Base-by-base conservation (phyloP, 2,329 filamentous ascomycete genomes). In the Lecanosticta acicola region DNA sequence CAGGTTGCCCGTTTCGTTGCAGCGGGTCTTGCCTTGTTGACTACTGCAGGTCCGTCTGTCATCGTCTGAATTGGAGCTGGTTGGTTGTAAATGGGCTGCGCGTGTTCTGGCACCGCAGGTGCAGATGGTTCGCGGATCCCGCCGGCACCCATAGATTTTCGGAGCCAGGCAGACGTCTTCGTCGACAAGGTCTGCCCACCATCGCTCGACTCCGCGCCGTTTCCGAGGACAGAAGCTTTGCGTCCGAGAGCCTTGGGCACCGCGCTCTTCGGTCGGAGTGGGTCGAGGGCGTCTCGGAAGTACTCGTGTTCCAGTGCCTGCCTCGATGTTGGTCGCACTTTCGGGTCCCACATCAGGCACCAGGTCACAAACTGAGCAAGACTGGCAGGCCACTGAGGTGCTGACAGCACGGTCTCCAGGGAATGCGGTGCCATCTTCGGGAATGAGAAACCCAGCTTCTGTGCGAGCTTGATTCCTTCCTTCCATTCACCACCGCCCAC, bases 271-370 rank as follows among this genome's bases (percentile, higher is more conserved):
- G 91, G 89, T 45, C 90, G 77, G 43, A 96, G 71, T 11, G 93
- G 93, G 66, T 98, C 93, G 41, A 94, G 81, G 1, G 93, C 93
- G 69, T 97, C 93, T 26, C 77, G 68, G 60, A 98, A 98, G 68
- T 94, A 98, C 57, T 96, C 91, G 66, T 98, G 93, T 32, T 86
- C 85, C 55, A 98, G 72, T n/a, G 93, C 91, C 68, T 98, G 90
- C 0, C 85, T 83, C 1, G 91, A 96, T 3, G 90, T 97, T 36
- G 93, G 93, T 50, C 93, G 80, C 61, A 74, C 82, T 72, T 90
- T 94, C 9, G 93, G 93, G 67, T 98, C 93, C 93, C 93, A 98
- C 86, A 97, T 93, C 56, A 98, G 70, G 68, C 93, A 98, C 89
- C 89, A 96, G 13, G 93, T 98, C 48, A 98, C 93, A 62, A 98